Evolutionary conservation across 768 basidiomycete species (phyloP), one percentile per base, ranked within the genome.

Genomic region (Lactarius akahatsu): DNA sequence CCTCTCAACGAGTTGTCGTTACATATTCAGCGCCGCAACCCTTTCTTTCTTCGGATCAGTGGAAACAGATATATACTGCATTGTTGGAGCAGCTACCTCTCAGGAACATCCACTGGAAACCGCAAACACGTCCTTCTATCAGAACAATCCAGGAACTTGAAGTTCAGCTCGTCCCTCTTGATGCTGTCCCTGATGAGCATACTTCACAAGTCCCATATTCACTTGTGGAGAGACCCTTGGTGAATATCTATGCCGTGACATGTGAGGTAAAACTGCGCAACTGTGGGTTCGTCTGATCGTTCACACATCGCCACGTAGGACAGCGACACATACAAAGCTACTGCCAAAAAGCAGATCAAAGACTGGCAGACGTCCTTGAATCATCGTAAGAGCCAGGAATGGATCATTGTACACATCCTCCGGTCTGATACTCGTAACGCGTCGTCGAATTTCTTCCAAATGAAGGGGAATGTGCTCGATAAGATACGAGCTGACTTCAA

Each of bases 401-500:
- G 96, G 91, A 79, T 98, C 62, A 90, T 98, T 67, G 80, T 96
- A 8, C 90, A 97, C 70, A 85, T 98, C 57, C 85, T 93, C 56
- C 83, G 87, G 52, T 87, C 90, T 16, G 90, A 93, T 73, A 77
- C 82, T 20, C 85, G 85, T 71, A 78, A 81, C 13, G 78, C 80
- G 16, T 79, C 83, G 50, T 85, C 84, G 16, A 87, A 86, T 71
- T 84, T 92, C 76, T 97, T 91, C 78, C 91, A 90, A 76, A 84
- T 92, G 74, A 95, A 89, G 77, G 85, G 88, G 62, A 89, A 86
- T 23, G 88, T 98, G 11, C 75, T 96, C 62, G 96, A 96, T 76
- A 96, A 94, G 77, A 83, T 99, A 57, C 90, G 84, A 76, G 85
- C 90, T 1, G 97, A 98, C 77, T 97, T 98, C 76, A 98, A 97